Base-by-base conservation (phyloP, 305 asterid species). In the Rubia balearica region DNA sequence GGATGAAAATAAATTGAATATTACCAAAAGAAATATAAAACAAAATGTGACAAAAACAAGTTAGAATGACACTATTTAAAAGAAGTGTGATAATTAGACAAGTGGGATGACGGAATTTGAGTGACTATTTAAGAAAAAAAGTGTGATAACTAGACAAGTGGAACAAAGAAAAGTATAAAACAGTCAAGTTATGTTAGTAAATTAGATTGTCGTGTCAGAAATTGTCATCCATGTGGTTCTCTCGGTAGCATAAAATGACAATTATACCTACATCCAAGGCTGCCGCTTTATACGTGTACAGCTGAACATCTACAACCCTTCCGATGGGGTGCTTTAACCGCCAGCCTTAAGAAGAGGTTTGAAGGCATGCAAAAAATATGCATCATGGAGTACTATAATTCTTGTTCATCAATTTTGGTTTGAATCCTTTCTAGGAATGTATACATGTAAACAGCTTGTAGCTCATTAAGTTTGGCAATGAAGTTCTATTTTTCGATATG, bases 331-430 rank as follows among this genome's bases (percentile, higher is more conserved):
- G 38, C 38, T 33, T 33, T 33, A 81, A 91, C 97, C 38, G 97
- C 95, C 78, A 91, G 91, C 84, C 88, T 87, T 7, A 89, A 85
- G 10, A 91, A 89, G 78, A 91, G 96, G 74, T 86, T 89, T 49
- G 96, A 87, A 70, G 95, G 97, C 86, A 79, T 17, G 38, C 0
- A 9, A 45, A 3, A 30, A 51, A 51, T 17, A 1, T 51, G 59
- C 3, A 42, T 5, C 38, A 12, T 48, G 55, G 19, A 48, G 53
- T 16, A 51, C 57, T 51, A 51, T 51, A 6, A 51, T 51, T 51
- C 21, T 17, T 51, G 14, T 13, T 51, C 19, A 51, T 51, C 8
- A 14, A 16, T 51, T 51, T 51, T 4, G 21, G 21, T 51, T 51
- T 6, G 9, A 14, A 51, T 14, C 16, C 57, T 51, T 51, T 51